Evolutionary conservation across 2,329 filamentous ascomycete species (phyloP), one percentile per base, ranked within the genome.

Genomic region (Ascochyta pisi): DNA sequence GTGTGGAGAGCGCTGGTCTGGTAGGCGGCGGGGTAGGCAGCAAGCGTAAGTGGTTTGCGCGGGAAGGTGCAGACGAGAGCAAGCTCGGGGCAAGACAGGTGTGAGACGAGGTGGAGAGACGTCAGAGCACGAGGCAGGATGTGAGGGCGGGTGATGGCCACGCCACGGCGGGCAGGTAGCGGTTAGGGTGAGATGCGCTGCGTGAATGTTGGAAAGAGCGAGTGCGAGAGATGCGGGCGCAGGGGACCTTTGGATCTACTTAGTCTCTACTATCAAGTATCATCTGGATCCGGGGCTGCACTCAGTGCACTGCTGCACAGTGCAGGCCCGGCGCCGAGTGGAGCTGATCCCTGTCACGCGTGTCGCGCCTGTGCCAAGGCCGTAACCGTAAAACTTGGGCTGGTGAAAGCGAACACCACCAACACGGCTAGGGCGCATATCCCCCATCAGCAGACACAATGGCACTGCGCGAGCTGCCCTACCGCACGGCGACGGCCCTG

Each of bases 401-500:
- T 19, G 19, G 27, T 3, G 3, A 29, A 10, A 10, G 27, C 27
- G 9, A 29, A 10, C 27, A 29, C 9, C 27, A 10, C 27, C 8
- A 29, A 10, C 27, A 29, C 27, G 8, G 12, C 27, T 10, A 10
- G 27, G 7, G 27, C 27, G 27, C 27, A 29, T 29, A 8, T 29
- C 8, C 27, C 27, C 27, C 31, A 60, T 62, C 53, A 47, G 34
- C 60, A 57, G 39, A 51, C 49, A 52, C 57, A 57, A 77, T 77
- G 74, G 74, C 73, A 29, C 66, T 77, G 59, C 73, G 73, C 54
- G 71, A 74, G 58, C 65, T 76, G 67, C 70, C 73, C 15, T 61
- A 65, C 26, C 68, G 73, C 31, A 62, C 69, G 8, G 68, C 66
- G 5, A 60, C 63, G 16, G 67, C 60, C 46, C 29, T 75, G 24